These are phyloP conservation scores for Myriosclerotinia curreyana DNA, from an alignment of 2,329 filamentous ascomycete species.

Conservation along the genomic window DNA sequence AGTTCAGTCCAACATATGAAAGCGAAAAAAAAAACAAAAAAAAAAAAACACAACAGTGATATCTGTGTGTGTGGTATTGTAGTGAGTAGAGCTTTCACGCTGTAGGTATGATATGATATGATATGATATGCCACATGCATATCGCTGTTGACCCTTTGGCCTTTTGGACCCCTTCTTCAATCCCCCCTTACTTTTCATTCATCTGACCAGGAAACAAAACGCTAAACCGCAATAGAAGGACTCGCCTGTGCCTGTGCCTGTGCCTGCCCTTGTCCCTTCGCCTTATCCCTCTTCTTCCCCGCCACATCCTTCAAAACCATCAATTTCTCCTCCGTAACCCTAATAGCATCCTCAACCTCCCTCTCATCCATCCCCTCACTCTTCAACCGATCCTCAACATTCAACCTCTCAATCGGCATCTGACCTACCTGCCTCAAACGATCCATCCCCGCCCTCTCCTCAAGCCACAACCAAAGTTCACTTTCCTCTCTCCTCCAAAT, in stretches of 20 bases:
- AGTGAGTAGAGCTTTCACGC: conserved; percentile 9
- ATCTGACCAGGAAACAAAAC: not conserved
- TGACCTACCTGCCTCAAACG: conserved; percentile 60
- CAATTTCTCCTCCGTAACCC: conserved; percentile 80
- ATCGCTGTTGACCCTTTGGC: not conserved
- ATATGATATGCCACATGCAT: not conserved
- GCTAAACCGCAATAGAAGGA: not conserved
- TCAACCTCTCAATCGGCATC: conserved; percentile 34
- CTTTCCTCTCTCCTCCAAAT: conserved; percentile 55
- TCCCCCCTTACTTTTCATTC: not conserved
- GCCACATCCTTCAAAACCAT: conserved; percentile 72
- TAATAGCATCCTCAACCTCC: conserved; percentile 41
- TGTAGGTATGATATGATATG: conserved; percentile 6
- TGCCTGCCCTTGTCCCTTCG: not conserved
- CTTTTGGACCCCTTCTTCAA: not conserved
- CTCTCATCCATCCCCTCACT: conserved; percentile 31
- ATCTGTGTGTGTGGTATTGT: conserved; percentile 6
- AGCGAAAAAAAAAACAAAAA: not conserved
- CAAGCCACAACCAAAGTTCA: conserved; percentile 40
- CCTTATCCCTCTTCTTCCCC: conserved; percentile 40
- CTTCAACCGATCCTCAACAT: conserved; percentile 31
- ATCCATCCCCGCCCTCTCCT: conserved; percentile 54
- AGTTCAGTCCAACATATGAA: conserved; percentile 5
- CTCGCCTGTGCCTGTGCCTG: not conserved
- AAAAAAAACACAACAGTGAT: not conserved